Percentiles rank a stretch among this genome's conserved stretches.
phyloP scores from a whole-genome alignment of 176 grass and related monocot species.

The Musa itinerans region DNA sequence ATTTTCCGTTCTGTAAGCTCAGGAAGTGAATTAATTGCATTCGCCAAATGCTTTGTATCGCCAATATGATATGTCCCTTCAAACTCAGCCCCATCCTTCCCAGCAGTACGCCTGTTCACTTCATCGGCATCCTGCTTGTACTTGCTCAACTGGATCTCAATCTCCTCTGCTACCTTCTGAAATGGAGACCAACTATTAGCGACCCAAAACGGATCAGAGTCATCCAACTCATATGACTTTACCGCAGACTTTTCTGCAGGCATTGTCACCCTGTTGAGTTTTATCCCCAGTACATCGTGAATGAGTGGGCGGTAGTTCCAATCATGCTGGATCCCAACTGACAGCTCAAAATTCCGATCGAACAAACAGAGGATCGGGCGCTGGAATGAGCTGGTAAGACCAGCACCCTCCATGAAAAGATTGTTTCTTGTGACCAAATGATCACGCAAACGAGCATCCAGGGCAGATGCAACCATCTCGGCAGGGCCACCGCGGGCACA shows the following conservation, averaged over 20 bases:
- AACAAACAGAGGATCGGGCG: slow-evolving; percentile 78
- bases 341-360: slow-evolving; percentile 75
- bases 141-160: slow-evolving; percentile 59
- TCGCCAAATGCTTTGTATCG: slow-evolving; percentile 90
- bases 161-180: slow-evolving; percentile 79
- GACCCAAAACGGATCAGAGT: slow-evolving; percentile 77
- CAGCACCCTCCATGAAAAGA: slow-evolving; percentile 58
- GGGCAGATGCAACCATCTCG: slow-evolving; percentile 66
- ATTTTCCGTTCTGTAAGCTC: slow-evolving; percentile 85
- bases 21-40: slow-evolving; percentile 82
- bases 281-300: slow-evolving; percentile 70
- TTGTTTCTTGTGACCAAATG: slow-evolving; percentile 78
- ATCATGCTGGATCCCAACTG: slow-evolving; percentile 73
- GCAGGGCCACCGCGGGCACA: slow-evolving; percentile 67
- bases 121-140: slow-evolving; percentile 97
- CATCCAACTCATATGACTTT: slow-evolving; percentile 78
- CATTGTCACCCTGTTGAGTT: slow-evolving; percentile 53
- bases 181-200: slow-evolving; percentile 81
- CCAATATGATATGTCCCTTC: slow-evolving; percentile 88
- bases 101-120: slow-evolving; percentile 70
- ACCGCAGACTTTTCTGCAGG: slow-evolving; percentile 32
- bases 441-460: slow-evolving; percentile 59
- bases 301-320: slow-evolving; percentile 89
- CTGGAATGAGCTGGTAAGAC: slow-evolving; percentile 47
- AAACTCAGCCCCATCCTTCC: slow-evolving; percentile 66